Base-by-base conservation (phyloP, 2,329 filamentous ascomycete species). In the Monilinia polystroma region DNA sequence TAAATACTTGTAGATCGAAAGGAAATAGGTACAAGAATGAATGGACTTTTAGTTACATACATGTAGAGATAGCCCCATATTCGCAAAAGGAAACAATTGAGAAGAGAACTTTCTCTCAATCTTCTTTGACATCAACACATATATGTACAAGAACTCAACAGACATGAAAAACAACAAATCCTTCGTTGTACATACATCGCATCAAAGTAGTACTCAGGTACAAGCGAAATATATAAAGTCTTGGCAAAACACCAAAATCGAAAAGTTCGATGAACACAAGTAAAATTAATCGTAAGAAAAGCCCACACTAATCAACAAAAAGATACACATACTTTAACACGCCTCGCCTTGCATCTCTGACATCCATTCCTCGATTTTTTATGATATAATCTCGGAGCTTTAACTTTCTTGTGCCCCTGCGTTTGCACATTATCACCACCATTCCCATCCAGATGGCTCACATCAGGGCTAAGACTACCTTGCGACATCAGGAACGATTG, bases 361-460 rank as follows among this genome's bases (percentile, higher is more conserved):
- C 76, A 77, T 1, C 76, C 76, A 59, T 70, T 73, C 47, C 72
- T 68, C 35, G 74, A 76, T 69, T 77, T 77, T 66, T 72, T 75
- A 67, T 77, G 76, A 57, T 76, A 77, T 26, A 77, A 69, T 53
- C 76, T 64, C 16, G 71, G 69, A n/a, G 54, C 58, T 49, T 68
- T 70, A 10, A 23, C 35, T 58, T 68, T 60, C 58, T 56, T 55
- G 23, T 64, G 49, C 47, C 35, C 41, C 23, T 52, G 45, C 11
- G 20, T 49, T 45, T 59, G 63, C 32, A 23, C 53, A 56, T 56
- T 11, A 14, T 26, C 43, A 32, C 18, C 53, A n/a, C 10, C 38
- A 38, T 38, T 26, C 63, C 14, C 20, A 35, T 58, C 38, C 32
- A 29, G 43, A 32, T 35, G 63, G 23, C 51, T 49, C 12, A 43